phyloP scores from a whole-genome alignment of 1,284 basidiomycete genomes.

The Cystobasidium slooffiae region DNA sequence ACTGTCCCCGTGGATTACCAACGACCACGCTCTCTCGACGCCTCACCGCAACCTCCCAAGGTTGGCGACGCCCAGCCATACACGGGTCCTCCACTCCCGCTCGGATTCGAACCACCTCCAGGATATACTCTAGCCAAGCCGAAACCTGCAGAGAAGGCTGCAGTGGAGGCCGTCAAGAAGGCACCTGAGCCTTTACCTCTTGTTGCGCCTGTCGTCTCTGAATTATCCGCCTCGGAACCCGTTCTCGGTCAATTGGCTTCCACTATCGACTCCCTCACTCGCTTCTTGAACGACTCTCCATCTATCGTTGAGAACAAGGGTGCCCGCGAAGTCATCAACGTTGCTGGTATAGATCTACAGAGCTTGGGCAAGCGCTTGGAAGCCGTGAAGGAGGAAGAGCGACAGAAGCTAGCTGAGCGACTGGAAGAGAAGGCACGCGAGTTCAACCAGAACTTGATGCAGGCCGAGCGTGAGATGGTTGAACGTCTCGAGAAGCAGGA shows the following conservation, averaged over 20 bases:
- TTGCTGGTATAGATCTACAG: conserved; percentile 80
- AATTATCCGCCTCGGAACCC: conserved; percentile 74
- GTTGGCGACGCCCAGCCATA: conserved; percentile 63
- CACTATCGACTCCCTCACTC: conserved; percentile 90
- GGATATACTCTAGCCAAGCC: conserved; percentile 72
- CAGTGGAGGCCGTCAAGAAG: conserved; percentile 49
- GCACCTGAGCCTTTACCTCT: conserved; percentile 67
- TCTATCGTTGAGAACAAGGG: conserved; percentile 59
- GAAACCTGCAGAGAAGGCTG: conserved; percentile 50
- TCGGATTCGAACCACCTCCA: conserved; percentile 88
- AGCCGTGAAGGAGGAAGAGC: conserved; percentile 79
- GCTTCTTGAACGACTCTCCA: conserved; percentile 78
- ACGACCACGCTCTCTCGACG: conserved; percentile 50
- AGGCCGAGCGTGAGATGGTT: conserved; percentile 79
- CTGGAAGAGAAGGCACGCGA: conserved; percentile 81
- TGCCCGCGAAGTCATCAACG: conserved; percentile 65
- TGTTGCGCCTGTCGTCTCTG: conserved; percentile 78
- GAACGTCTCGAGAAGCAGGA: conserved; percentile 84
- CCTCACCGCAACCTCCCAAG: conserved; percentile 51
- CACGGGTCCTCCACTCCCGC: conserved; percentile 69
- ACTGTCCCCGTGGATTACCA: conserved; percentile 51
- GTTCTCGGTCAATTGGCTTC: conserved; percentile 88
- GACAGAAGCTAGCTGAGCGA: conserved; percentile 72
- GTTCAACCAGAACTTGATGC: conserved; percentile 80
- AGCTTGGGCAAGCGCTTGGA: conserved; percentile 78